Conservation (phyloP, 164 flowering plant species). For the Magnolia officinalis region DNA sequence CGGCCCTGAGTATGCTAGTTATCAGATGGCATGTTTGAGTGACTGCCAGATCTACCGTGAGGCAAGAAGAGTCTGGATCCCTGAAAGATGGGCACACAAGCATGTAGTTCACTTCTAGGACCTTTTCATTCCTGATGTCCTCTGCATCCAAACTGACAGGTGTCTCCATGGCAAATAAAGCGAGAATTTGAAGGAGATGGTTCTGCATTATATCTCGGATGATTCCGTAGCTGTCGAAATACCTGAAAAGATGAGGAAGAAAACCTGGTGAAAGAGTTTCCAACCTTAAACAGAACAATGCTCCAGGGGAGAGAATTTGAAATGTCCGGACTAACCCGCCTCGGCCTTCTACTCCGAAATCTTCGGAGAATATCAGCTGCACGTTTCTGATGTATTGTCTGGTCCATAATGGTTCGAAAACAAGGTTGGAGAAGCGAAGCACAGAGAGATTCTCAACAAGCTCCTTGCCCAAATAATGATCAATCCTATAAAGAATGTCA, state of each 20-base stretch:
- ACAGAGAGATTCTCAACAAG: constrained; percentile 84
- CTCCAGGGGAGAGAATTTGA: not conserved
- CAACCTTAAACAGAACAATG: not conserved
- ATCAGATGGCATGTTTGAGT: no score
- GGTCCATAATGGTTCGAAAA: constrained; percentile 89
- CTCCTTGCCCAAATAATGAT: constrained; percentile 87
- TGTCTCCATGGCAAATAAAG: constrained; percentile 92
- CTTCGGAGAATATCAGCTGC: constrained; percentile 85
- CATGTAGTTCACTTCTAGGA: constrained; percentile 9
- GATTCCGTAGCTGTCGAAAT: constrained; percentile 77
- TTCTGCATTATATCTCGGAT: constrained; percentile 93
- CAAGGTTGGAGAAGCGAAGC: constrained; percentile 90
- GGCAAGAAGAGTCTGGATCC: not conserved
- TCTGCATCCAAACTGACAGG: constrained; percentile 93
- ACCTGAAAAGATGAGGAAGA: constrained; percentile 34
- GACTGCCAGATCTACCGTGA: not conserved
- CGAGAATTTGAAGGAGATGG: constrained; percentile 82
- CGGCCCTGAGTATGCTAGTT: no score
- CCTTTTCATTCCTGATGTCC: constrained; percentile 93
- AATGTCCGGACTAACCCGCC: constrained; percentile 57
- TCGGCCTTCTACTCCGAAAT: constrained; percentile 84
- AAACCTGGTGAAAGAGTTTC: not conserved
- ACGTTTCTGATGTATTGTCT: constrained; percentile 81
- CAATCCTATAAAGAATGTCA: constrained; percentile 49
- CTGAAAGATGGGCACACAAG: not conserved